Evolutionary conservation across 257 asterid species (phyloP).

Genomic region (Jaltomata sinuosa): DNA sequence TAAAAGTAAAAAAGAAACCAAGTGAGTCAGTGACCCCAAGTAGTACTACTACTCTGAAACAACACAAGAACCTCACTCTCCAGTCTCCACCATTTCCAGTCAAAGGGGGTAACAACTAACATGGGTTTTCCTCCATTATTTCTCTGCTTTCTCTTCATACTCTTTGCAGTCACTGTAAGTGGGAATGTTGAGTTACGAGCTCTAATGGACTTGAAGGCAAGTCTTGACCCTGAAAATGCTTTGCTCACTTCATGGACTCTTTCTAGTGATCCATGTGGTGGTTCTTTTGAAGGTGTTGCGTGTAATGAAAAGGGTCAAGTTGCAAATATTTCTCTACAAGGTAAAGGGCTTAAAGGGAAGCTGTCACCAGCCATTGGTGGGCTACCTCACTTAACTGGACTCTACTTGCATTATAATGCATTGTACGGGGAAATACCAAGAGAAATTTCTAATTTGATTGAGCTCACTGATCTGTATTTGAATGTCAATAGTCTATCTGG

Average conservation of each 20-base stretch:
- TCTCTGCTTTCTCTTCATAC: constrained; percentile 17
- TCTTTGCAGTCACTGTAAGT: constrained; percentile 20
- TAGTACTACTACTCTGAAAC: not conserved
- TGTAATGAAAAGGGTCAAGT: constrained; percentile 70
- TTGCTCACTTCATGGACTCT: constrained; percentile 63
- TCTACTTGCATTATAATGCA: constrained; percentile 82
- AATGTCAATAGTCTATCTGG: constrained; percentile 79
- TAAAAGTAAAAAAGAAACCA: not conserved
- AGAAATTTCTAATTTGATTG: constrained; percentile 50
- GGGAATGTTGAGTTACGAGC: constrained; percentile 38
- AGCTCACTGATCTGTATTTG: constrained; percentile 70
- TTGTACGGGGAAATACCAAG: constrained; percentile 64
- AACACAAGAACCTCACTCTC: not conserved
- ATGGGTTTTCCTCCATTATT: constrained; percentile 32
- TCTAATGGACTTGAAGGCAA: constrained; percentile 53
- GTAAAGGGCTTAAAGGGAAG: constrained; percentile 78
- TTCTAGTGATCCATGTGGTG: constrained; percentile 63
- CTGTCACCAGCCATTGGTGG: constrained; percentile 62
- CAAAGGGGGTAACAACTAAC: not conserved
- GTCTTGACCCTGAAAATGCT: constrained; percentile 69
- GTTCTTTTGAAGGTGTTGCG: constrained; percentile 68
- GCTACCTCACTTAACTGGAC: constrained; percentile 61
- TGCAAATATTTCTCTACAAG: constrained; percentile 81
- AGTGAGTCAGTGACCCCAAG: not conserved
- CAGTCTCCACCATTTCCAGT: not conserved